A percentile compares a stretch with the other conserved stretches of the same genome.
These are phyloP conservation scores for Suillus plorans DNA, from an alignment of 768 basidiomycete species.

Conservation along the genomic window DNA sequence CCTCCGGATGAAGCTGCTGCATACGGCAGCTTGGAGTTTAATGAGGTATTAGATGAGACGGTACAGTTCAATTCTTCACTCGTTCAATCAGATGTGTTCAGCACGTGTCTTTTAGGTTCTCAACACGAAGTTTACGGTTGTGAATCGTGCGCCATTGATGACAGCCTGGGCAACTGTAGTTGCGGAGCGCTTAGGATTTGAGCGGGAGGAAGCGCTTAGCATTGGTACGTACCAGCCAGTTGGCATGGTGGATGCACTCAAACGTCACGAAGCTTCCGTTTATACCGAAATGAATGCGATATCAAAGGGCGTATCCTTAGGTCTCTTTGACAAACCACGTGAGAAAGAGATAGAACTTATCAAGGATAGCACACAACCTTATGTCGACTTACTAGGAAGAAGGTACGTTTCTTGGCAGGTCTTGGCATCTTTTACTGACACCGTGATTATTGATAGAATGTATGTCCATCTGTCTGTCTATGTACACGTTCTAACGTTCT, in stretches of 20 bases:
- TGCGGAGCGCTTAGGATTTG: slow-evolving; percentile 83
- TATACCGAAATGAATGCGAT: slow-evolving; percentile 94
- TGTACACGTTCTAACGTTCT: neutral
- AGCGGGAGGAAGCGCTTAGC: slow-evolving; percentile 85
- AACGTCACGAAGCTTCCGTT: slow-evolving; percentile 62
- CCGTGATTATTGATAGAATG: slow-evolving; percentile 31
- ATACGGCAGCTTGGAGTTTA: slow-evolving; percentile 64
- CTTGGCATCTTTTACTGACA: neutral
- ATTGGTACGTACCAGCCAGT: slow-evolving; percentile 57
- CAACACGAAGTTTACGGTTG: slow-evolving; percentile 55
- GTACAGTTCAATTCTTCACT: slow-evolving; percentile 9
- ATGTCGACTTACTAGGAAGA: slow-evolving; percentile 82
- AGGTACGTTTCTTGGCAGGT: slow-evolving; percentile 40
- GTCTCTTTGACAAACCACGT: slow-evolving; percentile 62
- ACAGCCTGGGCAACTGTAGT: slow-evolving; percentile 91
- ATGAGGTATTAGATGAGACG: slow-evolving; percentile 67
- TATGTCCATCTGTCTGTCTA: slow-evolving; percentile 26
- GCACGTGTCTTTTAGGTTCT: slow-evolving; percentile 47
- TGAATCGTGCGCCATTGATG: slow-evolving; percentile 94
- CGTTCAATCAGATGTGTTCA: neutral
- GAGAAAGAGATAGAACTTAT: slow-evolving; percentile 55
- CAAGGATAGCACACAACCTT: slow-evolving; percentile 68
- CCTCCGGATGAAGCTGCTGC: slow-evolving; percentile 49
- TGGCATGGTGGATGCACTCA: neutral
- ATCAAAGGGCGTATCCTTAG: slow-evolving; percentile 80